Evolutionary conservation across 306 rosid genomes (phyloP).

Genomic region (Trichosanthes truncata): DNA sequence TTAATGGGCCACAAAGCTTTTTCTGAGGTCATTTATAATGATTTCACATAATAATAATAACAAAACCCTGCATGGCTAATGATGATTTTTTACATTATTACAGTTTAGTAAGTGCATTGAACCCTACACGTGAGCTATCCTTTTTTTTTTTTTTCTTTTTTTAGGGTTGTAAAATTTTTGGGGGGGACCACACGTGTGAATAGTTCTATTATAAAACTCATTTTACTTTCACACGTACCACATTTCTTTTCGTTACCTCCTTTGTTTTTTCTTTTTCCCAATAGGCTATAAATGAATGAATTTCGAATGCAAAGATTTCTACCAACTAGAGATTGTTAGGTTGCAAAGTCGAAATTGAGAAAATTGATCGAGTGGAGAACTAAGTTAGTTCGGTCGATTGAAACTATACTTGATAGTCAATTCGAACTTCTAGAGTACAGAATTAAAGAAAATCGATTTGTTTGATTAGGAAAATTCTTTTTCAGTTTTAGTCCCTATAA

Average conservation of each 20-base stretch:
- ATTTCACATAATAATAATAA: constrained; percentile 75
- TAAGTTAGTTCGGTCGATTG: too few species aligned
- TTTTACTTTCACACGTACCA: constrained; percentile 1
- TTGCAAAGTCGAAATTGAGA: too few species aligned
- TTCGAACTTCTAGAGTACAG: too few species aligned
- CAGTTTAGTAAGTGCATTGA: constrained; percentile 73
- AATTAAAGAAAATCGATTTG: too few species aligned
- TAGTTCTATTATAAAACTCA: not conserved
- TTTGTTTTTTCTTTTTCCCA: not conserved
- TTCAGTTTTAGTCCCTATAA: too few species aligned
- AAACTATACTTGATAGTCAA: too few species aligned
- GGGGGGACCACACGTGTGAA: constrained; percentile 57
- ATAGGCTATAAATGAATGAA: not conserved
- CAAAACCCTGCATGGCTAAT: constrained; percentile 91
- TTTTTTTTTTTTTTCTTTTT: constrained; percentile 11
- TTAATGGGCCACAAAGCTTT: not conserved
- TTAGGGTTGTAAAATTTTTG: not conserved
- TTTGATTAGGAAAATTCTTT: too few species aligned
- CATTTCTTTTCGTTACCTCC: not conserved
- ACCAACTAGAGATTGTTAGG: too few species aligned
- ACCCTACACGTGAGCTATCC: constrained; percentile 85
- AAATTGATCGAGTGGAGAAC: too few species aligned
- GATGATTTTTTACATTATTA: constrained; percentile 85
- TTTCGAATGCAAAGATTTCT: too few species aligned
- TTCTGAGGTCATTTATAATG: constrained; percentile 81